Base-by-base conservation (phyloP, 257 asterid genomes). In the Scutellaria barbata region DNA sequence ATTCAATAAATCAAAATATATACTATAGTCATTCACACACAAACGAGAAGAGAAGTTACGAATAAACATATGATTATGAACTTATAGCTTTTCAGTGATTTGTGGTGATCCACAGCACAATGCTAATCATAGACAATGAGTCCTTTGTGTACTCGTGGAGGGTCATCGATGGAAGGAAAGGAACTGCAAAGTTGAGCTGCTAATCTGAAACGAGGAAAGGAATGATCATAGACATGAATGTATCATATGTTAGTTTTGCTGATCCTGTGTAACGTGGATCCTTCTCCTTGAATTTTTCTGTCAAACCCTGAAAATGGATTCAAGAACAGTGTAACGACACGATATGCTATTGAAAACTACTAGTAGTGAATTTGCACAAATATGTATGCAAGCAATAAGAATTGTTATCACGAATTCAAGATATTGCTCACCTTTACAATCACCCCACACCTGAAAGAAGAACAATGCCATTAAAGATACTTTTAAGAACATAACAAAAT, bases 231-330 rank as follows among this genome's bases (percentile, higher is more conserved):
- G 89, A 79, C 92, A 92, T 77, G 84, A 92, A 89, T 5, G 88
- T 68, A 42, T 89, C 96, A n/a, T 92, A 89, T 3, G 75, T 71
- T 59, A 88, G 73, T 4, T 87, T 88, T 1, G 98, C 96, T n/a
- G 88, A 85, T 4, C 96, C 96, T 0, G 95, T 79, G 77, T 92
- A 92, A 5, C 75, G 84, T 4, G 82, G 68, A 79, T 92, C 96
- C 82, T 86, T 89, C 89, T 88, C 98, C 89, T 92, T 89, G 85
- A 92, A 89, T 61, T 89, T 89, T 50, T 92, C 98, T 0, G 96
- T 89, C 84, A 92, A 75, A 42, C 98, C 98, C 98, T 92, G 87
- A 63, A 72, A 68, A 68, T 6, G 54, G 54, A 79, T 71, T 3
- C 16, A 45, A 33, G 71, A 62, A 25, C 37, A 67, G 18, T 51